Evolutionary conservation across 2,329 filamentous ascomycete species (phyloP).

Genomic region (Colletotrichum tamarilloi): DNA sequence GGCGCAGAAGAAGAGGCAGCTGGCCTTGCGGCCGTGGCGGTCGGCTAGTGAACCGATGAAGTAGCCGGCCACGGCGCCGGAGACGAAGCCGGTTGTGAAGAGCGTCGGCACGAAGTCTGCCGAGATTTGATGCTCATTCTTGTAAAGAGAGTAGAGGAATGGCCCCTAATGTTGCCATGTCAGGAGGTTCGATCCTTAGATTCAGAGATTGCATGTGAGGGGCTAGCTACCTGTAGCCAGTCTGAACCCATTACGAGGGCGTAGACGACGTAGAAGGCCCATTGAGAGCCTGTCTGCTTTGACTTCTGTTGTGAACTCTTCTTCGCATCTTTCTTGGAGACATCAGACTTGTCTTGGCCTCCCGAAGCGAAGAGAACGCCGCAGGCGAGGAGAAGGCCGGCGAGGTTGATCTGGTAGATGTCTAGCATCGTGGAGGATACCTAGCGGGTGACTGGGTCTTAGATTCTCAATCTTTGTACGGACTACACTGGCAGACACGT

Average conservation of each 20-base stretch:
- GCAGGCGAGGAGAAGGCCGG: constrained; percentile 46
- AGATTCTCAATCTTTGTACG: not conserved
- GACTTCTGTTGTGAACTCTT: not conserved
- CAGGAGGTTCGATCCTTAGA: not conserved
- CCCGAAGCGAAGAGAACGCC: constrained; percentile 39
- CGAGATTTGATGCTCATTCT: constrained; percentile 44
- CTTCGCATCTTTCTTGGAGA: not conserved
- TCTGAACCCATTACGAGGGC: constrained; percentile 61
- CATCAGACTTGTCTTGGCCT: not conserved
- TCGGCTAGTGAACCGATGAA: constrained; percentile 61
- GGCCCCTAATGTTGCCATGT: constrained; percentile 41
- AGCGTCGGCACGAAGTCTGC: constrained; percentile 48
- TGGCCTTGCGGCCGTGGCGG: constrained; percentile 59
- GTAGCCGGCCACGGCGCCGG: constrained; percentile 55
- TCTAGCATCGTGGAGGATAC: constrained; percentile 39
- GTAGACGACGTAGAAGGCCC: constrained; percentile 55
- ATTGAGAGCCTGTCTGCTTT: constrained; percentile 38
- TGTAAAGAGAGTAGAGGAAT: constrained; percentile 50
- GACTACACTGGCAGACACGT: not conserved
- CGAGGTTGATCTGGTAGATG: constrained; percentile 48
- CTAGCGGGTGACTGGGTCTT: not conserved
- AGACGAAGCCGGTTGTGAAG: constrained; percentile 56
- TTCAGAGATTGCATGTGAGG: not conserved
- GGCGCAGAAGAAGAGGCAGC: constrained; percentile 66
- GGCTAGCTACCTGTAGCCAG: constrained; percentile 57